A percentile compares a stretch with the other conserved stretches of the same genome.
Conservation (phyloP, 805 yeast species). For the Starmera quercuum region DNA sequence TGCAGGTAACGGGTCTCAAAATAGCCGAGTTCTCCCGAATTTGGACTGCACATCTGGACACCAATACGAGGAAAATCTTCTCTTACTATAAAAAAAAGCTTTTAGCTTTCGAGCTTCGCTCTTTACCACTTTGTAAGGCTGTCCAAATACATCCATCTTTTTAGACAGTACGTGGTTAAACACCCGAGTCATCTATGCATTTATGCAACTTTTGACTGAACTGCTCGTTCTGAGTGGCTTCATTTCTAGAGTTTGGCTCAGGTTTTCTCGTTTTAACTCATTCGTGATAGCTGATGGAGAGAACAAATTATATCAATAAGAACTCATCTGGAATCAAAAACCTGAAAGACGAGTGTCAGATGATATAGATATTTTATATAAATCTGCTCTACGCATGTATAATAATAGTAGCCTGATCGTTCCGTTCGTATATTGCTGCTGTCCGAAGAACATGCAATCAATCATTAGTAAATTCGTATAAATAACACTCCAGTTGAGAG, state of each 20-base stretch:
- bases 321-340: constrained; percentile 4
- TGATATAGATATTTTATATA: constrained; percentile 14
- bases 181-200: neutral
- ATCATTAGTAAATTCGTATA: too few relatives aligned
- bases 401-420: neutral
- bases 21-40: too few relatives aligned
- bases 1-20: too few relatives aligned
- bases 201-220: neutral
- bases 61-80: too few relatives aligned
- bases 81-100: constrained; percentile 7
- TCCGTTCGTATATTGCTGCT: neutral
- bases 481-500: too few relatives aligned
- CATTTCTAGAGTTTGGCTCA: neutral
- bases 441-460: too few relatives aligned
- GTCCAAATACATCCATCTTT: constrained; percentile 63
- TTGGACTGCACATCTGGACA: too few relatives aligned
- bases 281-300: constrained; percentile 18
- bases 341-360: constrained; percentile 25
- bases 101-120: constrained; percentile 1
- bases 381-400: neutral
- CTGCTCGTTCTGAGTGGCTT: constrained; percentile 2
- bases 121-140: constrained; percentile 36
- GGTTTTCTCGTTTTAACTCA: constrained; percentile 5
- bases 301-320: constrained; percentile 14
- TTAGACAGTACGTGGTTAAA: constrained; percentile 54